These are phyloP conservation scores for Mitragyna speciosa DNA, from an alignment of 257 asterid species.

Conservation along the genomic window DNA sequence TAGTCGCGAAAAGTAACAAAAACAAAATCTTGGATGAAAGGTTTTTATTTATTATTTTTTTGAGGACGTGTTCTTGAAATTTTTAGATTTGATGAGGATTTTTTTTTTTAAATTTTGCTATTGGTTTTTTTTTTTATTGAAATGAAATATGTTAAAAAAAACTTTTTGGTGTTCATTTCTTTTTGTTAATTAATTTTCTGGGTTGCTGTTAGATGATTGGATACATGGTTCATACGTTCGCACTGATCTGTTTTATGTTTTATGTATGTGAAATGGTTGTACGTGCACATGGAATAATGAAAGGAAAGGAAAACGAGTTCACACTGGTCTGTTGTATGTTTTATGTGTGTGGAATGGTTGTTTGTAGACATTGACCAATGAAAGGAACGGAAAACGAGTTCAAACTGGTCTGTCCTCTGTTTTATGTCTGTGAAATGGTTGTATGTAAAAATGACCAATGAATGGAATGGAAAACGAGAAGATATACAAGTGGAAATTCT, in stretches of 20 bases:
- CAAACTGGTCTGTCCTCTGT: not conserved
- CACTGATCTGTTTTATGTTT: not conserved
- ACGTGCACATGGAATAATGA: not conserved
- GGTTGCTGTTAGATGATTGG: not conserved
- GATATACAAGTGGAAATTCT: too few species aligned
- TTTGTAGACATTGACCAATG: not conserved
- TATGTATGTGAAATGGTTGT: not conserved
- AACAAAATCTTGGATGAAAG: not conserved
- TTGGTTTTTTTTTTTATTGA: not conserved
- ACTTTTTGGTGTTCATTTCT: too few species aligned
- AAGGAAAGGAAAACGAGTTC: too few species aligned
- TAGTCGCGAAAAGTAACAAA: not conserved
- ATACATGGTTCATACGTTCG: too few species aligned
- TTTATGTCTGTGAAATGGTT: not conserved
- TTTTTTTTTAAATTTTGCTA: not conserved
- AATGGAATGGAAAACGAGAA: not conserved
- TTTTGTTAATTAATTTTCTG: not conserved
- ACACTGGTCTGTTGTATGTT: not conserved
- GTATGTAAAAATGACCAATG: not conserved
- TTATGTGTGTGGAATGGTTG: not conserved
- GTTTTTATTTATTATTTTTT: not conserved
- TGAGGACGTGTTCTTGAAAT: not conserved
- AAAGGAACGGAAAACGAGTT: not conserved
- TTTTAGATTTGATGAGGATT: not conserved
- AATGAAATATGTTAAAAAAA: not conserved